phyloP scores from a whole-genome alignment of 2,329 filamentous ascomycete genomes.

The Aspergillus proliferans region DNA sequence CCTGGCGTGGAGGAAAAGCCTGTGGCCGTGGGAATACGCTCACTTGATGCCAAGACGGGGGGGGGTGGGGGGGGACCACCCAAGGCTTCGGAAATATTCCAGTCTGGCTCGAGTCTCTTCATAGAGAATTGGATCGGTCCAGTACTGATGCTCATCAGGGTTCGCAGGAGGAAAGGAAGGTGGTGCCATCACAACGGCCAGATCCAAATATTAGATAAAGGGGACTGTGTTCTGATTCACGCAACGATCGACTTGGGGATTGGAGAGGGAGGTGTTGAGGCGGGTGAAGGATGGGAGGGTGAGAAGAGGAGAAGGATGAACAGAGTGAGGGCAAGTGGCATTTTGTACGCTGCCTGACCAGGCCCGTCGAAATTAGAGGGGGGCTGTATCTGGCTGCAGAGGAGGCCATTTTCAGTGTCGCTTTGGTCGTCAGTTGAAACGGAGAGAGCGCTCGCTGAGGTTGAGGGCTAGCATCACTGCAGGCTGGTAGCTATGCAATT shows the following conservation, averaged over 20 bases:
- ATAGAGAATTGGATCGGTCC: slow-evolving; percentile 20
- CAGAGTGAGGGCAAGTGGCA: not conserved
- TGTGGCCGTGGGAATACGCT: no score
- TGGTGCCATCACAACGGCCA: slow-evolving; percentile 6
- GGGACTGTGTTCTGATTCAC: not conserved
- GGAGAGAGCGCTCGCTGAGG: no score
- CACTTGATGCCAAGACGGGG: no score
- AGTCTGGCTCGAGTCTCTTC: slow-evolving; percentile 20
- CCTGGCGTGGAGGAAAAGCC: no score
- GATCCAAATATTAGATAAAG: not conserved
- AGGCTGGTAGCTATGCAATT: no score
- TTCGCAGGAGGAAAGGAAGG: not conserved
- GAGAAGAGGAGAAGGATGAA: not conserved
- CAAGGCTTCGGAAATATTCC: slow-evolving; percentile 14
- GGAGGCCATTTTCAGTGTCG: not conserved
- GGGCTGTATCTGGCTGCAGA: not conserved
- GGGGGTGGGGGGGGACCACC: slow-evolving; percentile 21
- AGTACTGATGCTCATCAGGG: slow-evolving; percentile 15
- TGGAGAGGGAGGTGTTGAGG: not conserved
- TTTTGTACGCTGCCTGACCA: not conserved
- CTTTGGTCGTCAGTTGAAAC: not conserved
- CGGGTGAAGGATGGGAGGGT: not conserved
- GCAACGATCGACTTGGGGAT: not conserved
- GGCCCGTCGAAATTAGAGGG: not conserved
- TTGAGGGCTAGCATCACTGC: no score